phyloP scores from a whole-genome alignment of 441 rosid species.

The Cnidoscolus chayamansa region DNA sequence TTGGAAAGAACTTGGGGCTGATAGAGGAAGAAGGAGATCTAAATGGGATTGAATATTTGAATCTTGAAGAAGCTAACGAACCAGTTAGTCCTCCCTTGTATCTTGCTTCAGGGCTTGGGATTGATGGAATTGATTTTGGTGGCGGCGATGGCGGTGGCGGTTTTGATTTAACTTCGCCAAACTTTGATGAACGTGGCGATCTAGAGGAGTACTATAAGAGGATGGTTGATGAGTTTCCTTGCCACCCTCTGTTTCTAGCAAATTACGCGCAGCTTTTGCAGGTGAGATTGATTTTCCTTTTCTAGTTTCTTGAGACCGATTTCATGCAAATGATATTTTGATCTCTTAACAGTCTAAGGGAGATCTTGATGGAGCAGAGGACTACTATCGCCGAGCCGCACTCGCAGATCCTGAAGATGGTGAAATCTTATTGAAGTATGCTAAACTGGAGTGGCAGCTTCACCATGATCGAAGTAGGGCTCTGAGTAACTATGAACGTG shows the following conservation, averaged over 20 bases:
- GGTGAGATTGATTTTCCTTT: constrained; percentile 32
- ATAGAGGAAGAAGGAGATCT: constrained; percentile 36
- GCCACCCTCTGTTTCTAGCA: constrained; percentile 60
- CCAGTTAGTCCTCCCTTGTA: constrained; percentile 60
- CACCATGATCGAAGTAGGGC: constrained; percentile 62
- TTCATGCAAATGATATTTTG: not conserved
- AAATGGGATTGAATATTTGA: constrained; percentile 16
- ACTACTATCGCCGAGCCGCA: constrained; percentile 60
- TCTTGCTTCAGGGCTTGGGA: constrained; percentile 67
- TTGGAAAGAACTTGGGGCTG: constrained; percentile 42
- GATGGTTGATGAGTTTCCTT: constrained; percentile 64
- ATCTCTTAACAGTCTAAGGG: constrained; percentile 52
- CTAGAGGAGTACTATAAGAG: constrained; percentile 51
- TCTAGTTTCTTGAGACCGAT: not conserved
- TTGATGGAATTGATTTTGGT: constrained; percentile 40
- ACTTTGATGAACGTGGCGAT: constrained; percentile 40
- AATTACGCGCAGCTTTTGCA: constrained; percentile 72
- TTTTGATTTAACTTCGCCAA: constrained; percentile 32
- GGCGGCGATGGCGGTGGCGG: constrained; percentile 26
- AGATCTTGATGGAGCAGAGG: constrained; percentile 67
- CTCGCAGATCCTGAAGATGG: constrained; percentile 67
- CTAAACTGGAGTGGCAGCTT: constrained; percentile 67
- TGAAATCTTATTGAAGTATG: constrained; percentile 50
- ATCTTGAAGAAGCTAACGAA: constrained; percentile 32
- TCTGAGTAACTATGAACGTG: constrained; percentile 55